A percentile compares a stretch with the other conserved stretches of the same genome.
Conservation (phyloP, 139 green algal genomes). For the Volvox africanus region DNA sequence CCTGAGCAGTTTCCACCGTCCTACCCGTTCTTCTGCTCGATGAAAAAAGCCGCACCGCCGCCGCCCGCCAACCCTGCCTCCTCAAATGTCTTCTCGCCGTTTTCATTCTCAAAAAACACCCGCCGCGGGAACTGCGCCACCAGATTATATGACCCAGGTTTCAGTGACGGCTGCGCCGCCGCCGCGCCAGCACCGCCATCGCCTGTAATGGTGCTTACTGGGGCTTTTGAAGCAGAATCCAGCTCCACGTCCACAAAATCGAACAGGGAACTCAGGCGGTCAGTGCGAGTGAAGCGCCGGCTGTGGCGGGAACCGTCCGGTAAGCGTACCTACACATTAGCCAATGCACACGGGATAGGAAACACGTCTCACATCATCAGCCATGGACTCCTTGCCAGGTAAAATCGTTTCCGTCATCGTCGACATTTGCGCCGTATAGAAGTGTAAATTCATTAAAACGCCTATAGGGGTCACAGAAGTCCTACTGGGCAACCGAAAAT, state of each 20-base stretch:
- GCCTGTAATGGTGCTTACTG: not conserved
- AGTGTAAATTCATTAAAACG: too few relatives aligned
- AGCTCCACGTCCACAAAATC: slow-evolving; percentile 83
- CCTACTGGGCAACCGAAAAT: too few relatives aligned
- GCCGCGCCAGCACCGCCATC: not conserved
- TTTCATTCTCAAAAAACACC: slow-evolving; percentile 31
- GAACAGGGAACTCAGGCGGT: slow-evolving; percentile 74
- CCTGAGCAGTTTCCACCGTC: too few relatives aligned
- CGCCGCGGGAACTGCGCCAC: slow-evolving; percentile 80
- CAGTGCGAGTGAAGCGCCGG: slow-evolving; percentile 68
- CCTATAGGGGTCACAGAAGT: too few relatives aligned
- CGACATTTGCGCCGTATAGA: too few relatives aligned
- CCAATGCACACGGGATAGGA: not conserved
- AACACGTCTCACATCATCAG: too few relatives aligned
- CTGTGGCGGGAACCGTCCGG: slow-evolving; percentile 71
- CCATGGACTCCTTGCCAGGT: too few relatives aligned
- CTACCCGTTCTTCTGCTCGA: slow-evolving; percentile 15
- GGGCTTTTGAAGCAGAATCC: not conserved
- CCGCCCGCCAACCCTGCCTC: slow-evolving; percentile 41
- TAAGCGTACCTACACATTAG: slow-evolving; percentile 63
- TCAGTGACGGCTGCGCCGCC: slow-evolving; percentile 31
- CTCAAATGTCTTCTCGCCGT: slow-evolving; percentile 13
- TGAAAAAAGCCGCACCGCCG: slow-evolving; percentile 38
- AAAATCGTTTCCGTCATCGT: too few relatives aligned
- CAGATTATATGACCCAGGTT: slow-evolving; percentile 76